These are phyloP conservation scores for Hypsizygus marmoreus DNA, from an alignment of 768 basidiomycete genomes.

Conservation along the genomic window DNA sequence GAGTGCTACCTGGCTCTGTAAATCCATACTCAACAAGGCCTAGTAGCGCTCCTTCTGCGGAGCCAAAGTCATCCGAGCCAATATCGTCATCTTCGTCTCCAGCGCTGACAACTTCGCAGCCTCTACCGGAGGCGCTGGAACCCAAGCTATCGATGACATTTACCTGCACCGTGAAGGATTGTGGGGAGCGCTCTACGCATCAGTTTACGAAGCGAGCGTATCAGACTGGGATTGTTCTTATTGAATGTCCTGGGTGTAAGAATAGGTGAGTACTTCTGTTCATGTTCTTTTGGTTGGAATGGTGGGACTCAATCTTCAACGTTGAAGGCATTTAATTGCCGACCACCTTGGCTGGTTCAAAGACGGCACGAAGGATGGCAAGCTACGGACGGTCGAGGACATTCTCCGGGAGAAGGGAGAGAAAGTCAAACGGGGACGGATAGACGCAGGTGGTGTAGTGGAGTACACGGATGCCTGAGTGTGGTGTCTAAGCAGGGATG, in stretches of 20 bases:
- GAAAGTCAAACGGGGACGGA: slow-evolving; percentile 54
- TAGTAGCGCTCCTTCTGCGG: too few relatives aligned
- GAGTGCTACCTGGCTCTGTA: slow-evolving; percentile 11
- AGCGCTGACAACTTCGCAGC: slow-evolving; percentile 24
- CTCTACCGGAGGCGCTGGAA: slow-evolving; percentile 45
- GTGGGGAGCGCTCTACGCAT: slow-evolving; percentile 80
- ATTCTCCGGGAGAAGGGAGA: slow-evolving; percentile 80
- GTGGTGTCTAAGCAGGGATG: slow-evolving; percentile 21
- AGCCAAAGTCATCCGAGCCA: too few relatives aligned
- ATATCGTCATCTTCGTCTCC: slow-evolving; percentile 6
- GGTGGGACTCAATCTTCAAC: not conserved
- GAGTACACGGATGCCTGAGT: too few relatives aligned
- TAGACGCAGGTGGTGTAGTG: slow-evolving; percentile 53
- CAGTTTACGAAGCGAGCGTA: slow-evolving; percentile 86
- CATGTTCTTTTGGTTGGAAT: not conserved
- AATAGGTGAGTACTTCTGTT: slow-evolving; percentile 60
- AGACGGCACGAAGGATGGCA: slow-evolving; percentile 73
- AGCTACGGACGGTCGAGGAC: slow-evolving; percentile 80
- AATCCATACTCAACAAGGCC: not conserved
- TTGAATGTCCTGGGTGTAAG: slow-evolving; percentile 89
- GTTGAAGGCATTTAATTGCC: slow-evolving; percentile 77
- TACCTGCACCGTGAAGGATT: slow-evolving; percentile 79
- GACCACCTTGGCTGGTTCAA: slow-evolving; percentile 94
- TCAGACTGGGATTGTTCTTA: slow-evolving; percentile 83
- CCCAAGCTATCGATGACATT: slow-evolving; percentile 78